Evolutionary conservation across 2,329 filamentous ascomycete species (phyloP).

Genomic region (Diaporthe amygdali): DNA sequence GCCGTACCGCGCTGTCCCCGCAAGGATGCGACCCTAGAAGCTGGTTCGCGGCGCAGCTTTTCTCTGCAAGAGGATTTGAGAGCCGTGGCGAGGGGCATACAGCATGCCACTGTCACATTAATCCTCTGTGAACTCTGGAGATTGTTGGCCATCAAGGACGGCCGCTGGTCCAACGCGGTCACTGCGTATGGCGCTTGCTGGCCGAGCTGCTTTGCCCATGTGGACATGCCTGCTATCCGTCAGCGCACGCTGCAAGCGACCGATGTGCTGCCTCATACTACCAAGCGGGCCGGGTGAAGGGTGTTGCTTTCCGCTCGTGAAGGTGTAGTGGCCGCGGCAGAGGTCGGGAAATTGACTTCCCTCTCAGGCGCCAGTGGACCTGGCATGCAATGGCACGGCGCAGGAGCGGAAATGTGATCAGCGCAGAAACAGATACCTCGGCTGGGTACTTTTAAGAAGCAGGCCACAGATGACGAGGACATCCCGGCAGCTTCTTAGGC

Average conservation of each 20-base stretch:
- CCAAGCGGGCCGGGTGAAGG: background rate
- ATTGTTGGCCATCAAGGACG: background rate
- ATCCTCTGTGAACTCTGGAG: background rate
- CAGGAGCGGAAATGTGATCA: constrained; percentile 10
- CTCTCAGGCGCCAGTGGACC: constrained; percentile 1
- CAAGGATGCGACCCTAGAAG: background rate
- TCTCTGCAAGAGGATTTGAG: background rate
- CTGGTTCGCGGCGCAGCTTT: constrained; percentile 5
- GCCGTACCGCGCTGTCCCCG: background rate
- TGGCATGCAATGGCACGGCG: background rate
- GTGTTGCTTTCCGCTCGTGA: background rate
- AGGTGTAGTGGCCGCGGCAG: constrained; percentile 7
- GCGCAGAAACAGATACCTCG: constrained; percentile 1
- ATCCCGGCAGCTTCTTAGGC: background rate
- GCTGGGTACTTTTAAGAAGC: constrained; percentile 8
- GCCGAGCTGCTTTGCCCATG: background rate
- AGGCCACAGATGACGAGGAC: background rate
- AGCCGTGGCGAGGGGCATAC: background rate
- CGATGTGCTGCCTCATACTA: background rate
- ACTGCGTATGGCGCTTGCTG: background rate
- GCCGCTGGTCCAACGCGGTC: background rate
- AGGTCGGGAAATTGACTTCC: constrained; percentile 12
- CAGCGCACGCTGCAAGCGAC: background rate
- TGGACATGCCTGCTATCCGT: background rate
- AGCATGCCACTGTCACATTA: background rate